Percentiles rank a stretch among this genome's conserved stretches.
phyloP scores from a whole-genome alignment of 2,329 filamentous ascomycete genomes.

The Ophiostoma piceae region DNA sequence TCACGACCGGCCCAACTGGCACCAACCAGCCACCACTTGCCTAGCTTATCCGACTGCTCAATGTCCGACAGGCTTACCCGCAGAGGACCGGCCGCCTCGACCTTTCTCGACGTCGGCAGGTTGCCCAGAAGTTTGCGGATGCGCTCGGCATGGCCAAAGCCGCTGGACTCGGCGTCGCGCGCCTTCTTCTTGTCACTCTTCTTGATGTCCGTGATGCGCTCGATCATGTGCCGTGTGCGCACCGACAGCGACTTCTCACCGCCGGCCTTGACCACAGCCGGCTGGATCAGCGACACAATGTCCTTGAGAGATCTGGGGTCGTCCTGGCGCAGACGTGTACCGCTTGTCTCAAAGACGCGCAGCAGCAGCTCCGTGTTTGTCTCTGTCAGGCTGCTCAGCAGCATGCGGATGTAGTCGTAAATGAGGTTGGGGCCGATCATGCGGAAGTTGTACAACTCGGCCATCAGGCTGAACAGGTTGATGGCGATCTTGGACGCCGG shows the following conservation, averaged over 20 bases:
- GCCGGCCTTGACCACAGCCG: slow-evolving; percentile 56
- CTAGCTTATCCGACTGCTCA: slow-evolving; percentile 73
- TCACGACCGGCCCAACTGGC: slow-evolving; percentile 69
- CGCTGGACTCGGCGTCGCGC: slow-evolving; percentile 46
- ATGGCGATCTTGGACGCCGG: slow-evolving; percentile 54
- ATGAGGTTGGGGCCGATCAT: slow-evolving; percentile 76
- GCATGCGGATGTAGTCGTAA: slow-evolving; percentile 82
- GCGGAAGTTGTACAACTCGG: slow-evolving; percentile 88
- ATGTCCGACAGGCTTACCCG: slow-evolving; percentile 79
- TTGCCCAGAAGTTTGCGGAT: slow-evolving; percentile 86
- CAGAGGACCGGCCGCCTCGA: slow-evolving; percentile 74
- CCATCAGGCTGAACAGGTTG: slow-evolving; percentile 76
- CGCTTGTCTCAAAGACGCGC: slow-evolving; percentile 74
- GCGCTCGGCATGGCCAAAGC: slow-evolving; percentile 74
- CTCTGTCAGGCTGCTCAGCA: slow-evolving; percentile 71
- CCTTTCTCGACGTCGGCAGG: slow-evolving; percentile 55
- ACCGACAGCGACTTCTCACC: slow-evolving; percentile 71
- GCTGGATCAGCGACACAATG: slow-evolving; percentile 74
- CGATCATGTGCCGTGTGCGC: slow-evolving; percentile 94
- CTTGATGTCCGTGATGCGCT: slow-evolving; percentile 89
- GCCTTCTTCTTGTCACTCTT: slow-evolving; percentile 80
- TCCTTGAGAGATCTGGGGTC: slow-evolving; percentile 85
- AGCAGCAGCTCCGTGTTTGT: slow-evolving; percentile 83
- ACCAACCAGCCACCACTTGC: slow-evolving; percentile 98
- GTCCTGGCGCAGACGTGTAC: slow-evolving; percentile 77